Conservation (phyloP, 1,284 basidiomycete species). For the Inonotus hispidus region DNA sequence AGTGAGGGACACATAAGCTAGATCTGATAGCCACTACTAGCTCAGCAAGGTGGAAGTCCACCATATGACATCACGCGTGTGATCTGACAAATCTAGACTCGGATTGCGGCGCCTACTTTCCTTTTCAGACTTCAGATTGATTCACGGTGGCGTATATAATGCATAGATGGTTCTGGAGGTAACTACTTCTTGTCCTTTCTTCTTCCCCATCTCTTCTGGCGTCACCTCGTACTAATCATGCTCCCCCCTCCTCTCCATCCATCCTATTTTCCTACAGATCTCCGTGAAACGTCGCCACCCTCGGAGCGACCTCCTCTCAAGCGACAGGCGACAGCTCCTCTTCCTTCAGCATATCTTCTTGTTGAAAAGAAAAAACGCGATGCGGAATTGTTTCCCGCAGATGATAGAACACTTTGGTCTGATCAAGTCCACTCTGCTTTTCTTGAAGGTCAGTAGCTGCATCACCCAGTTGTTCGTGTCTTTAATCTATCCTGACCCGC, state of each 20-base stretch:
- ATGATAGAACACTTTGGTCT: slow-evolving; percentile 3
- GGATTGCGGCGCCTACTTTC: not conserved
- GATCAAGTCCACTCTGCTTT: slow-evolving; percentile 13
- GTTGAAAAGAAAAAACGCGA: slow-evolving; percentile 2
- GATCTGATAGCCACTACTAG: not conserved
- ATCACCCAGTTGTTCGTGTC: not conserved
- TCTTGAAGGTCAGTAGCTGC: slow-evolving; percentile 10
- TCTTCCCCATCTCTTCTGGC: not conserved
- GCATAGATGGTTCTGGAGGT: not conserved
- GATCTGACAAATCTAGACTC: not conserved
- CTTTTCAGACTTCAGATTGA: not conserved
- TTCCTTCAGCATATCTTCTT: not conserved
- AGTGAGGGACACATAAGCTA: too few species aligned
- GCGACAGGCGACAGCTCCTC: slow-evolving; percentile 17
- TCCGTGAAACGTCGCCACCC: not conserved
- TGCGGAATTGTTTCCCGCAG: not conserved
- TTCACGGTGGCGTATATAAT: not conserved
- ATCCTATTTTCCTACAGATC: not conserved
- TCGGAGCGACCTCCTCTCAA: slow-evolving; percentile 15
- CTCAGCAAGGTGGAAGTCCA: not conserved
- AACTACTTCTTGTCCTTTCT: not conserved
- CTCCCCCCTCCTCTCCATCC: not conserved
- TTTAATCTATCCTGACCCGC: not conserved
- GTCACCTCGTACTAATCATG: not conserved
- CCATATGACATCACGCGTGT: not conserved